A percentile compares a stretch with the other conserved stretches of the same genome.
These are phyloP conservation scores for Hysterium pulicare DNA, from an alignment of 2,329 filamentous ascomycete species.

Conservation along the genomic window DNA sequence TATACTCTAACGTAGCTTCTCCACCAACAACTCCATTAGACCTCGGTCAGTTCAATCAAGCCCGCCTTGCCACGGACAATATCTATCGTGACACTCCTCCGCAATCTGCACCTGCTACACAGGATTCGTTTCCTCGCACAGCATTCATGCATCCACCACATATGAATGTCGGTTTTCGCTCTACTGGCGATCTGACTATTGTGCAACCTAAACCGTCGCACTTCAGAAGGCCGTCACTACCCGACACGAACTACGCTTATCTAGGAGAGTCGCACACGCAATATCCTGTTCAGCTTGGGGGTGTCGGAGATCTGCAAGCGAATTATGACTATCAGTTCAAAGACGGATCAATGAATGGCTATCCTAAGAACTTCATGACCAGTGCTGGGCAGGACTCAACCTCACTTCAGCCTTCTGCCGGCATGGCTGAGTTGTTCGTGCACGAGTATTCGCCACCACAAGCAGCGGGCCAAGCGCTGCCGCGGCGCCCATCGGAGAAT, in stretches of 20 bases:
- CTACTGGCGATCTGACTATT: slow-evolving; percentile 31
- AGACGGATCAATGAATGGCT: slow-evolving; percentile 2
- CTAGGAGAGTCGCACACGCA: slow-evolving; percentile 22
- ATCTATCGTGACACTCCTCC: slow-evolving; percentile 47
- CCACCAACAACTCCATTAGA: slow-evolving; percentile 47
- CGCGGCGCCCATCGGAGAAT: slow-evolving; percentile 28
- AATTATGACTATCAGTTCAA: slow-evolving; percentile 26
- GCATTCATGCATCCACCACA: slow-evolving; percentile 34
- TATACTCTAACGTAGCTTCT: slow-evolving; percentile 37
- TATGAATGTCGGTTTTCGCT: slow-evolving; percentile 30
- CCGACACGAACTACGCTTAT: slow-evolving; percentile 24
- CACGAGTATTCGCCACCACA: slow-evolving; percentile 48
- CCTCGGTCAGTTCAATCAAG: slow-evolving; percentile 25
- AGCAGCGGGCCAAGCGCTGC: slow-evolving; percentile 30
- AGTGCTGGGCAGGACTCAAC: slow-evolving; percentile 27
- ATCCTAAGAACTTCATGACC: slow-evolving; percentile 8
- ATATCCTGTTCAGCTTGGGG: slow-evolving; percentile 19
- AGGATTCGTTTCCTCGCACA: slow-evolving; percentile 43
- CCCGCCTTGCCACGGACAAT: slow-evolving; percentile 27
- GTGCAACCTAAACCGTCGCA: slow-evolving; percentile 35
- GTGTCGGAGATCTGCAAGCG: slow-evolving; percentile 10
- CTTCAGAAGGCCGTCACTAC: slow-evolving; percentile 35
- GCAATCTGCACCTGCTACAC: slow-evolving; percentile 50
- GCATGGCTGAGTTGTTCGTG: slow-evolving; percentile 41
- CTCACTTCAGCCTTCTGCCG: slow-evolving; percentile 25